A percentile compares a stretch with the other conserved stretches of the same genome.
Conservation (phyloP, 345 rosid genomes). For the Citrus inodora region DNA sequence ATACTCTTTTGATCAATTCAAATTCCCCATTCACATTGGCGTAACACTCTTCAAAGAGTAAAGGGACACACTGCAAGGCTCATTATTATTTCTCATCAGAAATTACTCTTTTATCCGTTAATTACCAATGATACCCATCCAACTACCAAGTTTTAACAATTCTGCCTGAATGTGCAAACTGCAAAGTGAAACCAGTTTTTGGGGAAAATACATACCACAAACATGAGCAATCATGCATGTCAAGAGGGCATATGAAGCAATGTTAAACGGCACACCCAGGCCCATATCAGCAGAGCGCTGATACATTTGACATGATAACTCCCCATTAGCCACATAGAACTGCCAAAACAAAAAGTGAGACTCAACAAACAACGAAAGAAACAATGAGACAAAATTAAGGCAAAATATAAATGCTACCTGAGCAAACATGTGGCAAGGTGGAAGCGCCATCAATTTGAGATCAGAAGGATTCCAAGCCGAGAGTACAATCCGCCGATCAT, state of each 20-base stretch:
- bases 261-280: constrained; percentile 93
- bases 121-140: neutral
- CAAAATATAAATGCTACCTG: constrained; percentile 45
- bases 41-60: neutral
- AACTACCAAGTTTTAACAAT: constrained; percentile 1
- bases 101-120: neutral
- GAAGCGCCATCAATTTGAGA: constrained; percentile 91
- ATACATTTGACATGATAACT: constrained; percentile 96
- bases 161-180: neutral
- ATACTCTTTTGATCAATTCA: neutral
- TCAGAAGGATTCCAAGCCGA: constrained; percentile 99
- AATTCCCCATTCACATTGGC: neutral
- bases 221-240: constrained; percentile 93
- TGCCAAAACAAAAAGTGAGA: constrained; percentile 25
- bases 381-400: neutral
- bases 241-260: constrained; percentile 91
- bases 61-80: neutral
- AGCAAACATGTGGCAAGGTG: constrained; percentile 99
- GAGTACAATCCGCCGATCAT: constrained; percentile 82
- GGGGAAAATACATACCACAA: constrained; percentile 53
- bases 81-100: neutral
- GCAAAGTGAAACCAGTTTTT: neutral
- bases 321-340: constrained; percentile 89
- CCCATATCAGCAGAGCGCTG: constrained; percentile 99
- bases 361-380: neutral